Evolutionary conservation across 1,139 yeast genomes (phyloP).

Genomic region (Kurtzmaniella quercitrusa): DNA sequence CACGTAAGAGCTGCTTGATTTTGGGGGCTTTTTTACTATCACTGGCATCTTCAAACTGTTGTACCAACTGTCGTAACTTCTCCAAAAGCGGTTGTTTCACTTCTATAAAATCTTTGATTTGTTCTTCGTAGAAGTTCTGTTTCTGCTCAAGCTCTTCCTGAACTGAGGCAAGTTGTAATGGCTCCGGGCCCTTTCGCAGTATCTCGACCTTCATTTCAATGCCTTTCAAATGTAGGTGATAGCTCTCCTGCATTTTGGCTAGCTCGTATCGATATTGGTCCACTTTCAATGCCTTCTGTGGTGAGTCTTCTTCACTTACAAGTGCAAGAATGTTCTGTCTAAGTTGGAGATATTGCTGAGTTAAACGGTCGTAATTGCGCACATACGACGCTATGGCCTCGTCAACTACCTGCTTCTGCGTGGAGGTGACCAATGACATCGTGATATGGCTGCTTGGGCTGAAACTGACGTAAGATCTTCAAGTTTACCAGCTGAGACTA

Average conservation of each 20-base stretch:
- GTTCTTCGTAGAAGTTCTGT: slow-evolving; percentile 16
- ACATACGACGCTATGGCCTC: slow-evolving; percentile 28
- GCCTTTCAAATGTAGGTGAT: slow-evolving; percentile 22
- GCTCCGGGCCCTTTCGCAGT: slow-evolving; percentile 13
- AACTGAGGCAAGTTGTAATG: slow-evolving; percentile 7
- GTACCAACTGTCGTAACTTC: slow-evolving; percentile 25
- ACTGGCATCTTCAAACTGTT: slow-evolving; percentile 20
- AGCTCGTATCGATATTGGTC: slow-evolving; percentile 23
- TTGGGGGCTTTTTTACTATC: slow-evolving; percentile 9
- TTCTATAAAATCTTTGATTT: slow-evolving; percentile 23
- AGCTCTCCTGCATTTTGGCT: slow-evolving; percentile 23
- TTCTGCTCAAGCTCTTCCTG: slow-evolving; percentile 4
- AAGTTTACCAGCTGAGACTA: too few relatives aligned
- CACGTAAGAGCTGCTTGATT: background rate
- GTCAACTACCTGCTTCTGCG: slow-evolving; percentile 32
- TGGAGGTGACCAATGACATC: slow-evolving; percentile 27
- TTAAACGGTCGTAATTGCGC: slow-evolving; percentile 30
- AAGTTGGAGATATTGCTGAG: slow-evolving; percentile 28
- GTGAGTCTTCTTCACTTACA: slow-evolving; percentile 11
- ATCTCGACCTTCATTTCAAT: slow-evolving; percentile 19
- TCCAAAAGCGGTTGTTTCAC: slow-evolving; percentile 36
- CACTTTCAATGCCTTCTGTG: slow-evolving; percentile 11
- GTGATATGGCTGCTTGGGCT: too few relatives aligned
- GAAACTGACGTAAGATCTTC: too few relatives aligned
- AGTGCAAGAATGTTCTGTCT: slow-evolving; percentile 29